phyloP scores from a whole-genome alignment of 805 yeast species.

The Teunomyces atbi region DNA sequence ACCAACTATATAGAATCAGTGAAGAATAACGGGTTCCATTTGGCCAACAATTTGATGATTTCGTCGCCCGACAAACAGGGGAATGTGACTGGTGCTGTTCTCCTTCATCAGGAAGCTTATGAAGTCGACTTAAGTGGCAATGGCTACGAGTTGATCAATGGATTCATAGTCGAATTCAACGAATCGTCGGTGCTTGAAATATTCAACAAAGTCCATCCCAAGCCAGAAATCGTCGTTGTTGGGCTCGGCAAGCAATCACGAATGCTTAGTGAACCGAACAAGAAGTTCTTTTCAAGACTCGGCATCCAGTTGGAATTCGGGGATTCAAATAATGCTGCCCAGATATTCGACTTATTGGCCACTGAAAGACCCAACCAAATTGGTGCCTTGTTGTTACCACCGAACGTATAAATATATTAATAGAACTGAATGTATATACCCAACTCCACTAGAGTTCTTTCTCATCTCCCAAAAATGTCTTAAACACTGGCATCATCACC shows the following conservation, averaged over 20 bases:
- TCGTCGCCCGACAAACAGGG: conserved; percentile 39
- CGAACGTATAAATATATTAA: conserved; percentile 43
- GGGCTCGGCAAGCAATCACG: conserved; percentile 70
- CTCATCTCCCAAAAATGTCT: neutral
- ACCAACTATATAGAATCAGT: conserved; percentile 43
- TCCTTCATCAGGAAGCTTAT: conserved; percentile 58
- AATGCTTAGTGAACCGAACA: conserved; percentile 57
- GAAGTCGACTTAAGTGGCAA: conserved; percentile 51
- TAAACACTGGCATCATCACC: conserved; percentile 9
- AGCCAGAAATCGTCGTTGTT: conserved; percentile 70
- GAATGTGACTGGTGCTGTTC: conserved; percentile 44
- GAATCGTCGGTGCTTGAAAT: conserved; percentile 42
- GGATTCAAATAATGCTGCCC: conserved; percentile 62
- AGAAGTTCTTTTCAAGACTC: conserved; percentile 45
- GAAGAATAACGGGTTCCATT: conserved; percentile 55
- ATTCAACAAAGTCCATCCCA: conserved; percentile 61
- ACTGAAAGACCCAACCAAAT: conserved; percentile 75
- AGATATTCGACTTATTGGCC: conserved; percentile 69
- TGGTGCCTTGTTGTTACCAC: conserved; percentile 73
- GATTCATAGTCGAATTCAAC: conserved; percentile 55
- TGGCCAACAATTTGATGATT: conserved; percentile 52
- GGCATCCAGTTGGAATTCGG: conserved; percentile 74
- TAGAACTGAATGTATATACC: neutral
- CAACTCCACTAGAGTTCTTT: neutral
- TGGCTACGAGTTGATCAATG: conserved; percentile 46